A percentile compares a stretch with the other conserved stretches of the same genome.
phyloP scores from a whole-genome alignment of 495 filamentous ascomycete species.

The Xylaria nigripes region DNA sequence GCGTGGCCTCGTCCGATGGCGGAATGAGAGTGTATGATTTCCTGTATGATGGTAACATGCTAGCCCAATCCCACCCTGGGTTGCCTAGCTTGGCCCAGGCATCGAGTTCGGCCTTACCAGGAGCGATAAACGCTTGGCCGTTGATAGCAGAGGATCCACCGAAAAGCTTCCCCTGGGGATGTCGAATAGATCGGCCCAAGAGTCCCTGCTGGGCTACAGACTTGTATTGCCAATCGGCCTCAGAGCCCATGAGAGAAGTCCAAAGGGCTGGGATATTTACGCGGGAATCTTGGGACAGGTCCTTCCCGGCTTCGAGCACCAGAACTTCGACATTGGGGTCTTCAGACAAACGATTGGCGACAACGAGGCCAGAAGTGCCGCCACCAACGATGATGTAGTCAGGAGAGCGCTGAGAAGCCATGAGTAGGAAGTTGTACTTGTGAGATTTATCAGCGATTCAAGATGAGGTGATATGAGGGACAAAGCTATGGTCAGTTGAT shows the following conservation, averaged over 20 bases:
- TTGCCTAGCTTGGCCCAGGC: conserved; percentile 49
- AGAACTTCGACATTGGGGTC: conserved; percentile 52
- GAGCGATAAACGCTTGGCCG: conserved; percentile 22
- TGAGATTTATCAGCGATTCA: background rate
- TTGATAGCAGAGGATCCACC: conserved; percentile 50
- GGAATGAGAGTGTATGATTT: conserved; percentile 33
- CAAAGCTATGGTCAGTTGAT: too few relatives aligned
- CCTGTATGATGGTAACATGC: conserved; percentile 37
- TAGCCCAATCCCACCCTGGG: conserved; percentile 43
- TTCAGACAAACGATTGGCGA: conserved; percentile 48
- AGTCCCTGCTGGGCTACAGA: conserved; percentile 19
- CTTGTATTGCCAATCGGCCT: background rate
- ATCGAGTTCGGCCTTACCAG: conserved; percentile 35
- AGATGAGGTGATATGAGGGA: too few relatives aligned
- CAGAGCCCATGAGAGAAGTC: background rate
- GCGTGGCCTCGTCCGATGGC: conserved; percentile 17
- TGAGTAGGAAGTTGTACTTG: background rate
- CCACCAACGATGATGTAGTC: conserved; percentile 76
- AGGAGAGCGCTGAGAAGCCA: background rate
- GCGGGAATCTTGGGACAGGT: conserved; percentile 23
- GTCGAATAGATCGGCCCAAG: conserved; percentile 36
- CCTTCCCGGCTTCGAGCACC: conserved; percentile 48
- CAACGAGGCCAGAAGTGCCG: conserved; percentile 72
- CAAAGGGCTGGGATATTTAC: conserved; percentile 12
- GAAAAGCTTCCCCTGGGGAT: conserved; percentile 44